Conservation (phyloP, 139 green algal species). For the Coelastrella sp. region DNA sequence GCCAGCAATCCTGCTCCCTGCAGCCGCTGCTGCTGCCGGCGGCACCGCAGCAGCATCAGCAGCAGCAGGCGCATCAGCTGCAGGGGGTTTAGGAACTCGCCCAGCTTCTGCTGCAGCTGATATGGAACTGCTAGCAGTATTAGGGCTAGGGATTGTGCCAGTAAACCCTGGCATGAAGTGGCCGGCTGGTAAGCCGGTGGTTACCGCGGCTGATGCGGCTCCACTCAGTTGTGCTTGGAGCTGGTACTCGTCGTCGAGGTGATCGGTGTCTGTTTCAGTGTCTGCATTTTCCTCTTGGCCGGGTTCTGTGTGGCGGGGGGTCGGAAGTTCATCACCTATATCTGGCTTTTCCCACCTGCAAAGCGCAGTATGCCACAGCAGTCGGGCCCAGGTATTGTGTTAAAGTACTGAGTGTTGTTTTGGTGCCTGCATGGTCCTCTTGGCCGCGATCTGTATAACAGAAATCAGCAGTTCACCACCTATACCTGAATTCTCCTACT, state of each 20-base stretch:
- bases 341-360: slow-evolving; percentile 1
- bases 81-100: no score
- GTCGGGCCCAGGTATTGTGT: not conserved
- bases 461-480: no score
- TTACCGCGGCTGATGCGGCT: slow-evolving; percentile 28
- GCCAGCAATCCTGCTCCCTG: not conserved
- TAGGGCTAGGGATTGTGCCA: no score
- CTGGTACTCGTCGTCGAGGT: not conserved
- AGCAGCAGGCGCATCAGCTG: not conserved
- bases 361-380: not conserved
- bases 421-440: no score
- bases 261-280: not conserved
- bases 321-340: not conserved
- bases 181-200: not conserved
- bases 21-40: not conserved
- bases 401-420: not conserved
- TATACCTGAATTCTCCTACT: no score
- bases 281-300: not conserved
- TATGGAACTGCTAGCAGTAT: not conserved
- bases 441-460: no score
- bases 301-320: not conserved
- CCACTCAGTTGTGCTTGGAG: not conserved
- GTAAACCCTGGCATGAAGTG: not conserved
- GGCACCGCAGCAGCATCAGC: not conserved
- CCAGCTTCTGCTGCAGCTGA: not conserved